phyloP scores from a whole-genome alignment of 768 basidiomycete species.

The Mycena vulgaris region DNA sequence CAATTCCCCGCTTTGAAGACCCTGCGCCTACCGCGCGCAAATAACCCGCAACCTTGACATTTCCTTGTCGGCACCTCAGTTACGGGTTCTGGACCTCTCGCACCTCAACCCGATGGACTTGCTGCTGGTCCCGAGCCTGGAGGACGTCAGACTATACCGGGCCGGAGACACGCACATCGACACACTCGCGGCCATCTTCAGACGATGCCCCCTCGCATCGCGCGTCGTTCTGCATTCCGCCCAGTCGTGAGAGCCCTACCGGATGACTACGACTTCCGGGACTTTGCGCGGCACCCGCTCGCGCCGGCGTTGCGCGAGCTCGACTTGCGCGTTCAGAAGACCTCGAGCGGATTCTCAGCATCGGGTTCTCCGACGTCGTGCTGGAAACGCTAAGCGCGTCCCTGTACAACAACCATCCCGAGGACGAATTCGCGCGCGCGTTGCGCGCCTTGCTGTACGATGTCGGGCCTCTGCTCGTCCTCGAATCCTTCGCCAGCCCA shows the following conservation, averaged over 20 bases:
- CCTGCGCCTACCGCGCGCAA: background rate
- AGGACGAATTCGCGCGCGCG: background rate
- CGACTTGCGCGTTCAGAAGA: background rate
- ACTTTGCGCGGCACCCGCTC: background rate
- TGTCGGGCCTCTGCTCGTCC: background rate
- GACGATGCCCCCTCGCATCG: slow-evolving; percentile 3
- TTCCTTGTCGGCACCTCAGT: background rate
- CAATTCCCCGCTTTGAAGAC: slow-evolving; percentile 2
- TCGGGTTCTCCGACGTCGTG: slow-evolving; percentile 7
- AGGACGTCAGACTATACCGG: background rate
- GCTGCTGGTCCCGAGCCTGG: background rate
- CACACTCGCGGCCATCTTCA: background rate
- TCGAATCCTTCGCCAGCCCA: background rate
- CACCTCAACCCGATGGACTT: background rate
- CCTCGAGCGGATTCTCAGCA: background rate
- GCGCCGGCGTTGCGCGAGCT: slow-evolving; percentile 5
- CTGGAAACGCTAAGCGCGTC: background rate
- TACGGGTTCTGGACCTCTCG: slow-evolving; percentile 7
- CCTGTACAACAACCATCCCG: background rate
- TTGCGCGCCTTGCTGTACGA: background rate
- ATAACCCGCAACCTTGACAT: background rate
- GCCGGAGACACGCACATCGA: background rate
- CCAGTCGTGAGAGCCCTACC: background rate
- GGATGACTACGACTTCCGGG: background rate
- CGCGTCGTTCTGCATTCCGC: background rate